Evolutionary conservation across 176 grass and related monocot genomes (phyloP).

Genomic region (Dendrocalamus sinicus): DNA sequence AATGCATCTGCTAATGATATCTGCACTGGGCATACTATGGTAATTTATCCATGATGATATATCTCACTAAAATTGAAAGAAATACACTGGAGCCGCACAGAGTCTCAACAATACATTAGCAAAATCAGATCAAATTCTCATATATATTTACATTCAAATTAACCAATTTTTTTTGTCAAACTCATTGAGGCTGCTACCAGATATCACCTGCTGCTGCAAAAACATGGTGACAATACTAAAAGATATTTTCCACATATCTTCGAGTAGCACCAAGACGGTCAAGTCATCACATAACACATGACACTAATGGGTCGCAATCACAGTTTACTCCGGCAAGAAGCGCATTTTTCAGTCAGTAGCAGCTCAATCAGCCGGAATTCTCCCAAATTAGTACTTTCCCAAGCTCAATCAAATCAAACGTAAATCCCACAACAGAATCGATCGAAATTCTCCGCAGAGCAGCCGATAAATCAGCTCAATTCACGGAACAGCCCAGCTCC

Average conservation of each 20-base stretch:
- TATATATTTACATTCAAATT: background rate
- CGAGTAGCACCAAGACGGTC: background rate
- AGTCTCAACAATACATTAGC: background rate
- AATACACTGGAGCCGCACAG: background rate
- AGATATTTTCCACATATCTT: background rate
- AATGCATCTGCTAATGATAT: slow-evolving; percentile 7
- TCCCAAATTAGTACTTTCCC: background rate
- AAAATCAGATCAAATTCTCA: background rate
- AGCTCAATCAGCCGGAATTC: background rate
- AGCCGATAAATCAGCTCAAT: background rate
- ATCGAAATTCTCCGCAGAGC: background rate
- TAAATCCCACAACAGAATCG: background rate
- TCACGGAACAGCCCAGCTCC: background rate
- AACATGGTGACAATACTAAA: background rate
- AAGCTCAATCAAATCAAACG: background rate
- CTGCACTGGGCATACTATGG: background rate
- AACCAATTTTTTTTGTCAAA: background rate
- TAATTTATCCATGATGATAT: slow-evolving; percentile 7
- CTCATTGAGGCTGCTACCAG: background rate
- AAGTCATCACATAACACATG: background rate
- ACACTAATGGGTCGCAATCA: background rate
- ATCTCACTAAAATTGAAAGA: background rate
- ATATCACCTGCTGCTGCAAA: background rate
- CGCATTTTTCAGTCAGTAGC: background rate
- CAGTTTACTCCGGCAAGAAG: background rate